A percentile compares a stretch with the other conserved stretches of the same genome.
These are phyloP conservation scores for Brachypodium distachyon DNA, from an alignment of 202 grass and related monocot genomes.

Conservation along the genomic window DNA sequence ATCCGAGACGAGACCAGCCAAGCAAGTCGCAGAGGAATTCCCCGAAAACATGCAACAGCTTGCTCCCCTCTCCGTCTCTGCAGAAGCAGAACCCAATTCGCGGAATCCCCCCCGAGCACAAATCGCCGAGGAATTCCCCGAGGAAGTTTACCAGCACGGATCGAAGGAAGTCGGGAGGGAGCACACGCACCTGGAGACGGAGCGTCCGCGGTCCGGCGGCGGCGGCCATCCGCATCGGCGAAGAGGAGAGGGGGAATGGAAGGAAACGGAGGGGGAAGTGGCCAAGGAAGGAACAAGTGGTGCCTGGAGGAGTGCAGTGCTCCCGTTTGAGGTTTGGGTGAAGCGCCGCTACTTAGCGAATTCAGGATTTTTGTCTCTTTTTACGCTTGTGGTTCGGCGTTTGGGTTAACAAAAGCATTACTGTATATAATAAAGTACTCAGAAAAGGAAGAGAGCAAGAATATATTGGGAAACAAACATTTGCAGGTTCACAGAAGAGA, in stretches of 20 bases:
- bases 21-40: neutral
- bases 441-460: too few relatives aligned
- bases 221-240: neutral
- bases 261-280: neutral
- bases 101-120: neutral
- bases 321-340: too few relatives aligned
- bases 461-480: neutral
- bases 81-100: neutral
- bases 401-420: neutral
- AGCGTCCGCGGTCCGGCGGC: neutral
- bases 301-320: neutral
- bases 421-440: too few relatives aligned
- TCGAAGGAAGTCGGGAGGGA: constrained; percentile 2
- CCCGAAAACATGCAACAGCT: neutral
- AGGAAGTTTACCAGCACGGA: neutral
- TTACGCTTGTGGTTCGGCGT: too few relatives aligned
- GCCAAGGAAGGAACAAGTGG: neutral
- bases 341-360: too few relatives aligned
- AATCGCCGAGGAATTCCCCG: neutral
- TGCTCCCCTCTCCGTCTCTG: neutral
- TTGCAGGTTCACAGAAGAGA: neutral
- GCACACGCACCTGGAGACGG: constrained; percentile 15
- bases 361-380: too few relatives aligned
- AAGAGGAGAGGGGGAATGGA: too few relatives aligned
- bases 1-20: neutral